Evolutionary conservation across 257 asterid species (phyloP).

Genomic region (Capsicum pubescens): DNA sequence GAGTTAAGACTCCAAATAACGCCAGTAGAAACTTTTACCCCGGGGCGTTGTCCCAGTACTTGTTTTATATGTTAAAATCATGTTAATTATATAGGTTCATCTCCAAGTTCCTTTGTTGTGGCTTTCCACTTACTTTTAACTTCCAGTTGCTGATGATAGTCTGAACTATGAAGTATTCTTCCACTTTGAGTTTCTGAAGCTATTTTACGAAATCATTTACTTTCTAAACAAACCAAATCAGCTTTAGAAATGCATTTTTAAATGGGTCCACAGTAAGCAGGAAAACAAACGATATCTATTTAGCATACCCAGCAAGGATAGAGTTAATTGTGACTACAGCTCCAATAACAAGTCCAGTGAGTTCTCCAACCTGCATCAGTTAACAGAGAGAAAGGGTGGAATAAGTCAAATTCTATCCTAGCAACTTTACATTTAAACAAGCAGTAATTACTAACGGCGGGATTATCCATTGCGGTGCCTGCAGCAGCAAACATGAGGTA

Average conservation of each 20-base stretch:
- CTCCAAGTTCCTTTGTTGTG: neutral
- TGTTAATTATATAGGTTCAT: neutral
- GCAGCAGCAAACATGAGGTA: conserved; percentile 20
- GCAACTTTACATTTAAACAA: neutral
- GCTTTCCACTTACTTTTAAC: neutral
- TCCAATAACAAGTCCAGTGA: conserved; percentile 37
- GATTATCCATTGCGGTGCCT: neutral
- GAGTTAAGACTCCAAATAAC: neutral
- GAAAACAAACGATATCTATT: conserved; percentile 3
- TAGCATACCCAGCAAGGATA: conserved; percentile 41
- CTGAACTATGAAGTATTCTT: neutral
- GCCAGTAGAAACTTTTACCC: neutral
- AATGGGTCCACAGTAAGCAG: neutral
- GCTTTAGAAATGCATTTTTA: neutral
- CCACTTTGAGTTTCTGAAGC: conserved; percentile 13
- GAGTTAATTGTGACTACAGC: conserved; percentile 36
- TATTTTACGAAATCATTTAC: neutral
- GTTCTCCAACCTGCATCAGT: conserved; percentile 20
- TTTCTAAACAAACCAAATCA: neutral
- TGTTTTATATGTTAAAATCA: neutral
- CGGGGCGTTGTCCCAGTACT: neutral
- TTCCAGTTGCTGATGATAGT: neutral
- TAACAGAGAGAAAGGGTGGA: neutral
- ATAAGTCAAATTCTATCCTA: neutral
- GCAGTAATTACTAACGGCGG: conserved; percentile 19